Evolutionary conservation across 495 filamentous ascomycete genomes (phyloP).

Genomic region (Penicillium egyptiacum): DNA sequence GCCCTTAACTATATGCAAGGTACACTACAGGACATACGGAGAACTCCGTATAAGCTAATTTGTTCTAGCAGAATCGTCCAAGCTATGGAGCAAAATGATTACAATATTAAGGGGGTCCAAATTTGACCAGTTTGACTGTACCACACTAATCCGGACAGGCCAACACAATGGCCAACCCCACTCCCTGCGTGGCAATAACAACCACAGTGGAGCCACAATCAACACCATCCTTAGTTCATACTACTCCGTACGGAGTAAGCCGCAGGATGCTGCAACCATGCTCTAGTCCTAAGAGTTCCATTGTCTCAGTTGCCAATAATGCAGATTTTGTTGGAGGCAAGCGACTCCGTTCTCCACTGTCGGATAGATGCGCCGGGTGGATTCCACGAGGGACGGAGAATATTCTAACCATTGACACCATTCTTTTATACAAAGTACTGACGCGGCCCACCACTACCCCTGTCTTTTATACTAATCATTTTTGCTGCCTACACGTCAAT

Average conservation of each 20-base stretch:
- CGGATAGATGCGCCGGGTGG: not conserved
- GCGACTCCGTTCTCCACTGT: not conserved
- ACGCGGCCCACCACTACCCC: not conserved
- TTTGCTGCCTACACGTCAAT: not conserved
- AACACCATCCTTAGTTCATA: slow-evolving; percentile 7
- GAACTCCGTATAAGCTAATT: too few species aligned
- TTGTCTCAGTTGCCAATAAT: not conserved
- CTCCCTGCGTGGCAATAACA: slow-evolving; percentile 4
- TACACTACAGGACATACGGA: too few species aligned
- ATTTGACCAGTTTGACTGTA: not conserved
- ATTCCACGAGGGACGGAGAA: not conserved
- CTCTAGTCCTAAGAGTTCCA: not conserved
- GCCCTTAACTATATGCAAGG: too few species aligned
- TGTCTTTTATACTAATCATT: not conserved
- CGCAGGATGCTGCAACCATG: slow-evolving; percentile 3
- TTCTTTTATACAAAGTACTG: not conserved
- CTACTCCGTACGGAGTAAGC: too few species aligned
- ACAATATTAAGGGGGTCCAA: not conserved
- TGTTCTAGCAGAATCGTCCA: too few species aligned
- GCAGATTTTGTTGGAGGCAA: not conserved
- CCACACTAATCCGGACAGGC: too few species aligned
- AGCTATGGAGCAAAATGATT: not conserved
- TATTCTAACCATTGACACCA: not conserved
- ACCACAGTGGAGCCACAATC: slow-evolving; percentile 10
- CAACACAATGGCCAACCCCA: not conserved